Base-by-base conservation (phyloP, 306 rosid genomes). In the Citrullus mucosospermus region DNA sequence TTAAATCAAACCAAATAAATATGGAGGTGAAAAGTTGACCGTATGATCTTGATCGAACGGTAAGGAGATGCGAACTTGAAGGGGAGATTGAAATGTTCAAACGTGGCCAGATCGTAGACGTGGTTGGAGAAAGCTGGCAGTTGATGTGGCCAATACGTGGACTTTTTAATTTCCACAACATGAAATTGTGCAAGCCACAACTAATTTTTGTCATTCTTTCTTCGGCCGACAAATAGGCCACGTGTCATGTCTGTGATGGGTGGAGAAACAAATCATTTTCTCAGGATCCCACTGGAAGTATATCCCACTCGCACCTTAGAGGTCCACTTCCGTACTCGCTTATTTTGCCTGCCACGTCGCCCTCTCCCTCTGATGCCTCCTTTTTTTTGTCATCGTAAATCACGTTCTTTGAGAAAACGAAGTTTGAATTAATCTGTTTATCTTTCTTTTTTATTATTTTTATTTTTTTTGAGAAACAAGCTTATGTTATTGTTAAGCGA, bases 81-180 rank as follows among this genome's bases (percentile, higher is more conserved):
- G 4, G 10, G 11, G 69, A 63, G 43, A 34, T 63, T 66, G 75
- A 72, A 14, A 14, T 15, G 17, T 72, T 72, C 77, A 72, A 61
- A 58, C 70, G 79, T 77, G 79, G 79, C 63, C 58, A 56, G 79
- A 76, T 76, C 79, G 30, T 59, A 25, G 38, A 57, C 79, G 68
- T 76, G 48, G 79, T 55, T 54, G 55, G 55, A 77, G 59, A 72
- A 60, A 72, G 77, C 77, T 72, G 77, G 77, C 58, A 36, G 79
- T 51, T 41, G 79, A 77, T 38, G 79, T 76, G 79, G 79, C 66
- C 32, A 34, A 18, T 76, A 76, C 69, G 57, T 77, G 70, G 79
- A 77, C 70, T 25, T 36, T 41, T 77, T 61, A 13, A 6, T n/a
- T 72, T 28, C 60, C 59, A 50, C 77, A 72, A 72, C 77, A 59